Percentiles rank a stretch among this genome's conserved stretches.
phyloP scores from a whole-genome alignment of 2,329 filamentous ascomycete species.

The Phyllosticta citriasiana region DNA sequence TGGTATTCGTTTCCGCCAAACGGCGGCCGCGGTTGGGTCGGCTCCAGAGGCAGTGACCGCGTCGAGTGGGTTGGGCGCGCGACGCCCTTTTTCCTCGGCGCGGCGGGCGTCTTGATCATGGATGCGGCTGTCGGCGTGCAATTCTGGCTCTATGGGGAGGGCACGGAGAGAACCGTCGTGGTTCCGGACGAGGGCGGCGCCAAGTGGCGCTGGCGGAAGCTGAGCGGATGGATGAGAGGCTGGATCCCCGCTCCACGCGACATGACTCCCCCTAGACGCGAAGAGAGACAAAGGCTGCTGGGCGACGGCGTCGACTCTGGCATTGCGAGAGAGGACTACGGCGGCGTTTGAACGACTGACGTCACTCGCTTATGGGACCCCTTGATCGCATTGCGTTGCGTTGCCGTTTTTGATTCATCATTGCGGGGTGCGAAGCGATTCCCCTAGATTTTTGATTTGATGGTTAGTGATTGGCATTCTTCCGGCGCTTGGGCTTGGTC shows the following conservation, averaged over 20 bases:
- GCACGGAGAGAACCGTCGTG: constrained; percentile 36
- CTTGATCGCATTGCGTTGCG: background rate
- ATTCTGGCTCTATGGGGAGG: constrained; percentile 49
- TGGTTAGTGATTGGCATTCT: background rate
- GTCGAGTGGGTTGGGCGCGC: constrained; percentile 48
- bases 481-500: background rate
- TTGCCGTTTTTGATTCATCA: background rate
- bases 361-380: background rate
- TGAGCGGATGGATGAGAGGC: constrained; percentile 56
- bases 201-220: constrained; percentile 45
- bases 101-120: constrained; percentile 52
- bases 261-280: background rate
- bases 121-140: constrained; percentile 55
- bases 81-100: constrained; percentile 55
- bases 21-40: constrained; percentile 52
- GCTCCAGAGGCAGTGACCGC: constrained; percentile 43
- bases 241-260: constrained; percentile 42
- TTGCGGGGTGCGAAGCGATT: background rate
- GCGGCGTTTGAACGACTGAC: constrained; percentile 1
- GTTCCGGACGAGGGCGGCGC: constrained; percentile 26
- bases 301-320: background rate
- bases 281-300: constrained; percentile 4
- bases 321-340: background rate
- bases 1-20: constrained; percentile 49
- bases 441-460: background rate